Evolutionary conservation across 2,329 filamentous ascomycete species (phyloP).

Genomic region (Ophiosphaerella korrae): DNA sequence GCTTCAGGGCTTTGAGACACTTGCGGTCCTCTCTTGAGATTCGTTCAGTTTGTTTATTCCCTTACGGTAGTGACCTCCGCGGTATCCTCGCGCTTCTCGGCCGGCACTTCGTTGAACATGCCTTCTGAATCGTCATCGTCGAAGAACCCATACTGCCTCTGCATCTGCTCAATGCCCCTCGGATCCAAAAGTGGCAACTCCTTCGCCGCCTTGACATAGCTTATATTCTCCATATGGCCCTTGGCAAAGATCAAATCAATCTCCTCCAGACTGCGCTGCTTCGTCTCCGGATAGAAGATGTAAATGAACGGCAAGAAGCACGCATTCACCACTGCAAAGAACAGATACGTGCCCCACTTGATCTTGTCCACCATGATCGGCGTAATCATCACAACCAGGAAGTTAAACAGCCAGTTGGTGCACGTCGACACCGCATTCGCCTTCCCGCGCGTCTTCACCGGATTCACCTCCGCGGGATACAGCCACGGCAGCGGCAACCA

Average conservation of each 20-base stretch:
- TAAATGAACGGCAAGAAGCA: slow-evolving; percentile 56
- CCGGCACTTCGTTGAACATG: background rate
- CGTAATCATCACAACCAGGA: slow-evolving; percentile 47
- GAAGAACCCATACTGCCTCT: slow-evolving; percentile 43
- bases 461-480: slow-evolving; percentile 57
- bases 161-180: slow-evolving; percentile 59
- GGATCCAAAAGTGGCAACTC: slow-evolving; percentile 60
- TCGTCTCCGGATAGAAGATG: slow-evolving; percentile 62
- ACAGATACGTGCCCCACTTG: slow-evolving; percentile 46
- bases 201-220: slow-evolving; percentile 63
- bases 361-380: slow-evolving; percentile 50
- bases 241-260: slow-evolving; percentile 55
- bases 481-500: slow-evolving; percentile 67
- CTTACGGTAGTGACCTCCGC: background rate
- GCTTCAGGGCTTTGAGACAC: no score
- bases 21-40: background rate
- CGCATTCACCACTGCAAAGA: slow-evolving; percentile 58
- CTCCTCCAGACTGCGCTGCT: slow-evolving; percentile 54
- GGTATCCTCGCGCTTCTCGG: slow-evolving; percentile 1
- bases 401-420: slow-evolving; percentile 60
- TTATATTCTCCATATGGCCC: slow-evolving; percentile 59
- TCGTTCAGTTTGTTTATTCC: background rate
- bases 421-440: slow-evolving; percentile 59
- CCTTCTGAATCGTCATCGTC: slow-evolving; percentile 24
- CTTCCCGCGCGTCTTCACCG: slow-evolving; percentile 59